These are phyloP conservation scores for Colletotrichum paranaense DNA, from an alignment of 2,329 filamentous ascomycete species.

Conservation along the genomic window DNA sequence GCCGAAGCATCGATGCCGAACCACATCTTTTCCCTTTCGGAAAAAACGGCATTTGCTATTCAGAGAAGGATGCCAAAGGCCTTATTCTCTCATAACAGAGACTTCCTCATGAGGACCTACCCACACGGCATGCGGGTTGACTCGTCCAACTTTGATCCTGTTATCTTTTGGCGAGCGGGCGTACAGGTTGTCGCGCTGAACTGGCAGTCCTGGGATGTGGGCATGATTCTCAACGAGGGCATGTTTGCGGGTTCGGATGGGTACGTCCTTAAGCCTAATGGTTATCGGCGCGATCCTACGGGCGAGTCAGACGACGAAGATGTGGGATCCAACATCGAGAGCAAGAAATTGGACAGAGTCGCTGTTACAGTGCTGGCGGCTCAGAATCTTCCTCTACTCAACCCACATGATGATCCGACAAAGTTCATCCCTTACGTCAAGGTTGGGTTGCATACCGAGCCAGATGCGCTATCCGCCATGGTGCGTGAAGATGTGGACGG, in stretches of 20 bases:
- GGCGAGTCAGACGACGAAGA: slow-evolving; percentile 37
- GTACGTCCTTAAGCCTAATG: slow-evolving; percentile 86
- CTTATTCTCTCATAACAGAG: slow-evolving; percentile 84
- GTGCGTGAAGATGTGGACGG: slow-evolving; percentile 28
- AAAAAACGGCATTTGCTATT: slow-evolving; percentile 72
- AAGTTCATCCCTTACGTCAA: slow-evolving; percentile 85
- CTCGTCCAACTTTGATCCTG: slow-evolving; percentile 88
- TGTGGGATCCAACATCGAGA: slow-evolving; percentile 54
- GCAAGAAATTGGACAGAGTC: slow-evolving; percentile 75
- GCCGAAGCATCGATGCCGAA: slow-evolving; percentile 74
- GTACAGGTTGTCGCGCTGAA: slow-evolving; percentile 93
- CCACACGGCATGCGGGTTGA: slow-evolving; percentile 84
- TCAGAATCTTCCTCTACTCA: slow-evolving; percentile 77
- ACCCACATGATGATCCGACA: slow-evolving; percentile 56
- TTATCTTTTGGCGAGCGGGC: slow-evolving; percentile 86
- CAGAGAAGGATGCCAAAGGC: slow-evolving; percentile 58
- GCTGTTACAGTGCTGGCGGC: slow-evolving; percentile 73
- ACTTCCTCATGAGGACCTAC: slow-evolving; percentile 90
- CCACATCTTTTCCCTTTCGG: slow-evolving; percentile 76
- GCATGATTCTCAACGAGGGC: slow-evolving; percentile 95
- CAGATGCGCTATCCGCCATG: slow-evolving; percentile 48
- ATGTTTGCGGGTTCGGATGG: slow-evolving; percentile 88
- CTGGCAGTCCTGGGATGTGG: slow-evolving; percentile 91
- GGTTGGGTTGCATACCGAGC: slow-evolving; percentile 84
- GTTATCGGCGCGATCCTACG: slow-evolving; percentile 45